phyloP scores from a whole-genome alignment of 345 rosid genomes.

The Durio zibethinus region DNA sequence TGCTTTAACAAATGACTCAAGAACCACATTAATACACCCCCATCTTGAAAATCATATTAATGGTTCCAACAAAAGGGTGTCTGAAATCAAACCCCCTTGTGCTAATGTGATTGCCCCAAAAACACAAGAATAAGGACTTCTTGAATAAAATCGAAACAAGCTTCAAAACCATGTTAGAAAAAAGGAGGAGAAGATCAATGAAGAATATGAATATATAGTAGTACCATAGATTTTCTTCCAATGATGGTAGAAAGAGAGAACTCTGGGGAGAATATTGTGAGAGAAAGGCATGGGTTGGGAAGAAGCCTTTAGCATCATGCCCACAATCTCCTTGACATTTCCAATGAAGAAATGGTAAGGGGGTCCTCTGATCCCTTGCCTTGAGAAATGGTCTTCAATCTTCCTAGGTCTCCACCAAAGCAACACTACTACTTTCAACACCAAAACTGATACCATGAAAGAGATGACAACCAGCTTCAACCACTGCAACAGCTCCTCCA shows the following conservation, averaged over 20 bases:
- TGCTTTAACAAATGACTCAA: background rate
- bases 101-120: background rate
- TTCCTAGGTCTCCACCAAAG: constrained; percentile 95
- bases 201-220: background rate
- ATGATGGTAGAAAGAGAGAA: constrained; percentile 88
- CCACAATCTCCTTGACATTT: constrained; percentile 84
- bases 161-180: background rate
- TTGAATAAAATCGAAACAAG: background rate
- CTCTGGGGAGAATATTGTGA: constrained; percentile 97
- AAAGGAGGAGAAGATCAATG: background rate
- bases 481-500: constrained; percentile 29
- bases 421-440: constrained; percentile 46
- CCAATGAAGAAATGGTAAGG: constrained; percentile 96
- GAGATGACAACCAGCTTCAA: constrained; percentile 36
- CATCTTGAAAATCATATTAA: background rate
- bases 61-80: background rate
- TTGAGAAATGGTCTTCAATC: constrained; percentile 87
- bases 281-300: constrained; percentile 94
- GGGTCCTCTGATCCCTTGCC: constrained; percentile 95
- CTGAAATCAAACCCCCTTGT: background rate
- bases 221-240: constrained; percentile 96
- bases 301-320: constrained; percentile 88
- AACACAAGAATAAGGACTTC: no score
- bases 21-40: background rate
- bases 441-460: constrained; percentile 30